Conservation (phyloP, 148 eudicot species). For the Vaccinium macrocarpon region DNA sequence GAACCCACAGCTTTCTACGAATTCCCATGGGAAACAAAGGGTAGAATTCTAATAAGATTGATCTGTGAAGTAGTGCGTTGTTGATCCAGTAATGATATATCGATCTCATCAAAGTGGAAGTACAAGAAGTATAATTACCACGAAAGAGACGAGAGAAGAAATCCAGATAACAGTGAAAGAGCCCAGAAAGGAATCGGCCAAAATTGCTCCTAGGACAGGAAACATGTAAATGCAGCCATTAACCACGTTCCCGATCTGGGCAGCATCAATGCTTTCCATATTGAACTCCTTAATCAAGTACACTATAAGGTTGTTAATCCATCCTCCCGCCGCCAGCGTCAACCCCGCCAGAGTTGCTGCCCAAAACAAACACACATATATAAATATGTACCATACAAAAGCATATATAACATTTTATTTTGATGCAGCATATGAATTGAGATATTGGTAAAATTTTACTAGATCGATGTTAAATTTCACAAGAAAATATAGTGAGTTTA, state of each 20-base stretch:
- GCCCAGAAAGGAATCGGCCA: slow-evolving; percentile 49
- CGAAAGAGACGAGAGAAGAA: slow-evolving; percentile 41
- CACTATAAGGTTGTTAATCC: slow-evolving; percentile 36
- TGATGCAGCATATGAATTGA: too few species aligned
- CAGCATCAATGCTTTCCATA: slow-evolving; percentile 33
- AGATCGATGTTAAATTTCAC: too few species aligned
- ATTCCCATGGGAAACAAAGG: too few species aligned
- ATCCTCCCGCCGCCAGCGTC: slow-evolving; percentile 34
- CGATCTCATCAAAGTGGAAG: not conserved
- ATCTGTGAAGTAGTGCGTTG: too few species aligned
- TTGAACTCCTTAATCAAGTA: slow-evolving; percentile 37
- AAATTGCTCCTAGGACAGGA: slow-evolving; percentile 33
- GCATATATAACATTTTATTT: too few species aligned
- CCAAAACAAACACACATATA: not conserved
- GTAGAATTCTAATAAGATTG: too few species aligned
- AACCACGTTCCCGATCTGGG: slow-evolving; percentile 29
- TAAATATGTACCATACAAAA: too few species aligned
- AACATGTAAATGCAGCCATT: slow-evolving; percentile 28
- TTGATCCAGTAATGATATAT: too few species aligned
- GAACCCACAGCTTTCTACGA: too few species aligned
- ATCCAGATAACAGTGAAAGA: slow-evolving; percentile 39
- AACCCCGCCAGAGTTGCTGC: slow-evolving; percentile 37
- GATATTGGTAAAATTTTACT: too few species aligned
- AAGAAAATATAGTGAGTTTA: too few species aligned
- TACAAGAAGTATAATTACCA: slow-evolving; percentile 23